Percentiles rank a stretch among this genome's conserved stretches.
Conservation (phyloP, 2,329 filamentous ascomycete genomes). For the Pseudofabraea citricarpa region DNA sequence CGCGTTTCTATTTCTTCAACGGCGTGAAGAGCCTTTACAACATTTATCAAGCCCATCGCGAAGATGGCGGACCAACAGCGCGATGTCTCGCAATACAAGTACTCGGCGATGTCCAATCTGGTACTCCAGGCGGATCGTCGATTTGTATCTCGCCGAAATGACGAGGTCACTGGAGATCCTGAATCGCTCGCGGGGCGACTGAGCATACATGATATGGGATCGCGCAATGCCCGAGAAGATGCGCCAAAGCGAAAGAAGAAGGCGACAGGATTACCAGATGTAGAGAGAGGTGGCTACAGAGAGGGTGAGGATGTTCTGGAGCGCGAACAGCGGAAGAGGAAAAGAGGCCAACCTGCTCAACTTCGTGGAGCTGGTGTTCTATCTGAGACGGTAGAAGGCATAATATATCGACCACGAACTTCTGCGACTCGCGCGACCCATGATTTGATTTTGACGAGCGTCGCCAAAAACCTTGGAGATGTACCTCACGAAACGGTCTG, state of each 20-base stretch:
- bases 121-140: conserved; percentile 98
- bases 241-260: conserved; percentile 78
- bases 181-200: conserved; percentile 94
- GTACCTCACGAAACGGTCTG: conserved; percentile 87
- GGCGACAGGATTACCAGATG: conserved; percentile 56
- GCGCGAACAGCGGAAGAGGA: conserved; percentile 81
- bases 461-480: conserved; percentile 83
- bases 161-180: conserved; percentile 94
- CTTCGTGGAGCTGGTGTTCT: conserved; percentile 72
- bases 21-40: no score
- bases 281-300: conserved; percentile 69
- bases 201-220: conserved; percentile 92
- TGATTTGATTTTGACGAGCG: conserved; percentile 88
- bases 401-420: conserved; percentile 88
- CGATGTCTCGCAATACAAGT: conserved; percentile 96
- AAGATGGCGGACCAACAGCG: conserved; percentile 69
- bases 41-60: conserved; percentile 21
- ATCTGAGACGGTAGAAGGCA: conserved; percentile 81
- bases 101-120: conserved; percentile 99
- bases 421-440: conserved; percentile 89
- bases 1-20: no score
- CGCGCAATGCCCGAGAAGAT: conserved; percentile 71
- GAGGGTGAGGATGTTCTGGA: conserved; percentile 82
- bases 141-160: conserved; percentile 85
- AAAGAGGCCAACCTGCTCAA: conserved; percentile 67